phyloP scores from a whole-genome alignment of 495 filamentous ascomycete species.

The Cercophora sp. region DNA sequence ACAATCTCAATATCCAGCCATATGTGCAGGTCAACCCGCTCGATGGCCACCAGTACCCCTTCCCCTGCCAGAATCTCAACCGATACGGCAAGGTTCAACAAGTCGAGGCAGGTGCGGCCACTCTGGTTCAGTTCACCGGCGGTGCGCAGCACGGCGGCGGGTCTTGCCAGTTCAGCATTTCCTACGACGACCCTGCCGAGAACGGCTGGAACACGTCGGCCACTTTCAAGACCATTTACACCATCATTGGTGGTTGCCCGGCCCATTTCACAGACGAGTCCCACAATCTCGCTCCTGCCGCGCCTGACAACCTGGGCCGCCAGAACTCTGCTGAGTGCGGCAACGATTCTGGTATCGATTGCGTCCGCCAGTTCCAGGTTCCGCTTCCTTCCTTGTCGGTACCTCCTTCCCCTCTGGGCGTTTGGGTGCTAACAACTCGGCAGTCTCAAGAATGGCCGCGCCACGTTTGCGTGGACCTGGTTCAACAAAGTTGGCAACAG shows the following conservation, averaged over 20 bases:
- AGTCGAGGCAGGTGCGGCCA: conserved; percentile 45
- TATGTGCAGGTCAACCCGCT: conserved; percentile 56
- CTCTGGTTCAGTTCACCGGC: conserved; percentile 47
- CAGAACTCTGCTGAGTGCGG: conserved; percentile 17
- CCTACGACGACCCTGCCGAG: conserved; percentile 57
- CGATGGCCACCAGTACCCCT: conserved; percentile 49
- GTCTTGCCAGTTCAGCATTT: conserved; percentile 73
- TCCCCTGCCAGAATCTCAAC: conserved; percentile 62
- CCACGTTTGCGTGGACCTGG: conserved; percentile 58
- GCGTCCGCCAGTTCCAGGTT: conserved; percentile 23
- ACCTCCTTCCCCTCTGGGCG: neutral
- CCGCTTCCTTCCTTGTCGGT: conserved; percentile 24
- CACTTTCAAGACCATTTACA: conserved; percentile 66
- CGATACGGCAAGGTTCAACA: conserved; percentile 33
- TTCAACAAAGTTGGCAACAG: conserved; percentile 53
- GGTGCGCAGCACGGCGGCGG: conserved; percentile 69
- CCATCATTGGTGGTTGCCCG: conserved; percentile 66
- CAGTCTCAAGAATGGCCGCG: conserved; percentile 25
- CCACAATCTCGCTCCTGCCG: conserved; percentile 28
- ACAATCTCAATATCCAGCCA: conserved; percentile 26
- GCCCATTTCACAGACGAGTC: conserved; percentile 27
- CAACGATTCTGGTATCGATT: conserved; percentile 21
- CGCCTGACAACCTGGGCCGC: conserved; percentile 15
- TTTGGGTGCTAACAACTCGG: neutral
- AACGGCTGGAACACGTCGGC: conserved; percentile 33